phyloP scores from a whole-genome alignment of 2,329 filamentous ascomycete genomes.

The Aspergillus sp. region DNA sequence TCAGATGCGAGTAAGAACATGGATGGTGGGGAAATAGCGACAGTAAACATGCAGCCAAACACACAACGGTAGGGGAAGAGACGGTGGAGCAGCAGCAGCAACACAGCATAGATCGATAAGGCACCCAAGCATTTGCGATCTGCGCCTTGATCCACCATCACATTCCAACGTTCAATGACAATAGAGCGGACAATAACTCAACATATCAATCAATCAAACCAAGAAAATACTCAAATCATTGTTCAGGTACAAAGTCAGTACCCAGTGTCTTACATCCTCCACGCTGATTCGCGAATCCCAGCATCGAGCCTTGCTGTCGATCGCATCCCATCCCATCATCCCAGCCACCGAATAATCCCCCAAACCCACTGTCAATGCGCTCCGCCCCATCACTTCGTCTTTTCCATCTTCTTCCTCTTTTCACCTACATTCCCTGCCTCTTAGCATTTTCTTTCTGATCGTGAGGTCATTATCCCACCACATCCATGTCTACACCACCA shows the following conservation, averaged over 20 bases:
- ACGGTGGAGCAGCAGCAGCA: no score
- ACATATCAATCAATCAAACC: no score
- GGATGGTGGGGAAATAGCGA: no score
- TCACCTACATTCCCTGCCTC: background rate
- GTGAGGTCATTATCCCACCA: background rate
- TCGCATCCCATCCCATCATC: background rate
- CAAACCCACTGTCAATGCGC: background rate
- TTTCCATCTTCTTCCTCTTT: background rate
- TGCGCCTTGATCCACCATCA: no score
- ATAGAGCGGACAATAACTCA: no score
- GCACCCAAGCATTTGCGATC: no score
- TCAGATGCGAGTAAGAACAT: no score
- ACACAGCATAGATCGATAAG: no score
- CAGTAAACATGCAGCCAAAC: no score
- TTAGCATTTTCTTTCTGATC: background rate
- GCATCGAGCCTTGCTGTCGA: background rate
- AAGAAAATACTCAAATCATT: background rate
- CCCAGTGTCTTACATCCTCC: background rate
- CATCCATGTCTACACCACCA: background rate
- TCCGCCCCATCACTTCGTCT: background rate
- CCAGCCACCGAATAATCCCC: constrained; percentile 1
- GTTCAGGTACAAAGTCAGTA: background rate
- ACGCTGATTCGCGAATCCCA: background rate
- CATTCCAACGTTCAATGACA: no score
- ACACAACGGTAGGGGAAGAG: no score